Evolutionary conservation across 2,329 filamentous ascomycete genomes (phyloP).

Genomic region (Penicillium polonicum): DNA sequence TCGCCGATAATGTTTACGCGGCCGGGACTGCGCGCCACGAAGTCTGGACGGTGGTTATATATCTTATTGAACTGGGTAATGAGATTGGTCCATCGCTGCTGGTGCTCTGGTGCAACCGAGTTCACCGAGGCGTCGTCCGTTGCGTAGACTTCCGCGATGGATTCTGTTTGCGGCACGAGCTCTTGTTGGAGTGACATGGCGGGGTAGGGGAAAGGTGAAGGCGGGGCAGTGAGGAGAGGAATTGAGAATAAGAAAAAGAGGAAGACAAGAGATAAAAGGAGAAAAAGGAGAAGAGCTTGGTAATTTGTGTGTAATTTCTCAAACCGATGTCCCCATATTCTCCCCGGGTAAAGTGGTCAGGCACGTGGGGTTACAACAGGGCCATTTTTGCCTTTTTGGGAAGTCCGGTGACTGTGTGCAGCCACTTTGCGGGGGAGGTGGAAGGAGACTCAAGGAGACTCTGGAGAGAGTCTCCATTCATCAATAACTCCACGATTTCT

Average conservation of each 20-base stretch:
- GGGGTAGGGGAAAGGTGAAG: constrained; percentile 18
- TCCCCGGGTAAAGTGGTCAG: constrained; percentile 17
- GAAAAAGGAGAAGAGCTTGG: not conserved
- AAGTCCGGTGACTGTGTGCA: constrained; percentile 18
- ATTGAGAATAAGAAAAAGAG: constrained; percentile 3
- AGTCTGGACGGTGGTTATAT: constrained; percentile 71
- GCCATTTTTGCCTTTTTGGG: constrained; percentile 4
- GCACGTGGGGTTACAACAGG: constrained; percentile 8
- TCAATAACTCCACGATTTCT: not conserved
- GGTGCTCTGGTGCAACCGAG: constrained; percentile 66
- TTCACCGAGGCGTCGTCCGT: constrained; percentile 71
- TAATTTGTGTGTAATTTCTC: not conserved
- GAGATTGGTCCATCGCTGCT: constrained; percentile 72
- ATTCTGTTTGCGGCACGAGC: constrained; percentile 70
- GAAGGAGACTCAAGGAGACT: not conserved
- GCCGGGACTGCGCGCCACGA: constrained; percentile 86
- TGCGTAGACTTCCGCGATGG: constrained; percentile 81
- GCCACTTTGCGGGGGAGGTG: constrained; percentile 15
- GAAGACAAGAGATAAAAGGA: not conserved
- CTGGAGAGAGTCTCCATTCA: not conserved
- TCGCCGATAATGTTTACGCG: constrained; percentile 98
- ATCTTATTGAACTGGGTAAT: constrained; percentile 66
- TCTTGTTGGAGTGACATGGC: constrained; percentile 43
- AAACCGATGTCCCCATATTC: constrained; percentile 5
- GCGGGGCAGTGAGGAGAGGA: not conserved